phyloP scores from a whole-genome alignment of 2,329 filamentous ascomycete genomes.

The Erysiphe pulchra region DNA sequence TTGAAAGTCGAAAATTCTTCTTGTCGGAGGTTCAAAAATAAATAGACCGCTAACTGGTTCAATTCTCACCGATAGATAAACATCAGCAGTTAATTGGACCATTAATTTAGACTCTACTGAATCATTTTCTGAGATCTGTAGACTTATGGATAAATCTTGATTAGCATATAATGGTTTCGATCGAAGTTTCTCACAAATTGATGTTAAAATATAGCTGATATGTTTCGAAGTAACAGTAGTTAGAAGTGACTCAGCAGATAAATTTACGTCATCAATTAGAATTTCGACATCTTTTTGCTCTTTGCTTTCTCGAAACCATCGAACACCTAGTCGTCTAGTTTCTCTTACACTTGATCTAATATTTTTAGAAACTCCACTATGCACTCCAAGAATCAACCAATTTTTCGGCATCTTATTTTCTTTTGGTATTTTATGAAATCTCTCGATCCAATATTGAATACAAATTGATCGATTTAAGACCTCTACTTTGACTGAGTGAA shows the following conservation, averaged over 20 bases:
- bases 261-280: slow-evolving; percentile 32
- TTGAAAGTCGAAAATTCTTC: slow-evolving; percentile 30
- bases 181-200: slow-evolving; percentile 34
- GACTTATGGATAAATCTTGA: slow-evolving; percentile 28
- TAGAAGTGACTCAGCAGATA: slow-evolving; percentile 53
- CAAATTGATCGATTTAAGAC: slow-evolving; percentile 57
- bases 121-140: slow-evolving; percentile 31
- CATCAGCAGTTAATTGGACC: slow-evolving; percentile 41
- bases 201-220: slow-evolving; percentile 41
- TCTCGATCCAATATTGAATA: slow-evolving; percentile 71
- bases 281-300: slow-evolving; percentile 47
- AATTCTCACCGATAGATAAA: slow-evolving; percentile 35
- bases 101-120: slow-evolving; percentile 41
- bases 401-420: slow-evolving; percentile 38
- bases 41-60: slow-evolving; percentile 60
- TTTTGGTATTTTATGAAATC: slow-evolving; percentile 15
- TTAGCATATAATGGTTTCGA: slow-evolving; percentile 33
- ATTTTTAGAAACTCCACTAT: slow-evolving; percentile 29
- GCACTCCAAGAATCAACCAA: slow-evolving; percentile 73
- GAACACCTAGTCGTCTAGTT: slow-evolving; percentile 31
- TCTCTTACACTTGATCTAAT: slow-evolving; percentile 18
- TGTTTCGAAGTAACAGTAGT: slow-evolving; percentile 53
- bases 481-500: slow-evolving; percentile 52
- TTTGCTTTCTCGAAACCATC: slow-evolving; percentile 69
- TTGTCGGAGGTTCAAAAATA: slow-evolving; percentile 38